Evolutionary conservation across 2,329 filamentous ascomycete species (phyloP), one percentile per base, ranked within the genome.

Genomic region (Hymenoscyphus albidus): DNA sequence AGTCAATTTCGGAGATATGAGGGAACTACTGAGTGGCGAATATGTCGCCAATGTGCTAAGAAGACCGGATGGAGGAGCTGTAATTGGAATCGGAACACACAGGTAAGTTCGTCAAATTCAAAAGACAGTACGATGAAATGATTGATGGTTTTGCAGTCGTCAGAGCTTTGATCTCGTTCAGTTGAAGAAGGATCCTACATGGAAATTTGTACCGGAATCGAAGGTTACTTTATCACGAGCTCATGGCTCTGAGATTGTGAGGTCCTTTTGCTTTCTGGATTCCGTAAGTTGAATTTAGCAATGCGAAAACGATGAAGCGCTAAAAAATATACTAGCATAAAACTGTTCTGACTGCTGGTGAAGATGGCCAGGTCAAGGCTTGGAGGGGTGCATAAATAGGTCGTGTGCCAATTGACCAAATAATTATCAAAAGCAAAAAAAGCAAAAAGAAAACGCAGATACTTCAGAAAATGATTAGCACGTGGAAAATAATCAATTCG

Each of bases 1-100:
- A 7, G 80, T 82, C 1, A 79, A 85, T 68, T 88, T 91, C 72
- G 91, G 90, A 2, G 90, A 95, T 73, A 80, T 92, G 73, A 81
- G 91, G 38, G 78, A 81, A 65, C 77, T 78, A n/a, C 75, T 93
- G 5, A 82, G 80, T 3, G 92, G 89, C 68, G 89, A 91, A 79
- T 95, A 95, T 75, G 82, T 92, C 1, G 86, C 89, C 18, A 86
- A 89, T 71, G 80, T 93, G 48, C 77, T 84, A 56, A 81, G 81
- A 61, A 87, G 89, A 77, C 75, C 82, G 31, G 84, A 86, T 48
- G 83, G 82, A 2, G 84, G 85, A 0, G 85, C 85, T 5, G 82
- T 88, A 14, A 77, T 91, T 48, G 89, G 86, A 1, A 83, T 82
- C 1, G 89, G 89, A n/a, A 81, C 82, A 44, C 88, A 90, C 71